phyloP scores from a whole-genome alignment of 192 early-diverging fungal genomes.

The Gigaspora rosea region DNA sequence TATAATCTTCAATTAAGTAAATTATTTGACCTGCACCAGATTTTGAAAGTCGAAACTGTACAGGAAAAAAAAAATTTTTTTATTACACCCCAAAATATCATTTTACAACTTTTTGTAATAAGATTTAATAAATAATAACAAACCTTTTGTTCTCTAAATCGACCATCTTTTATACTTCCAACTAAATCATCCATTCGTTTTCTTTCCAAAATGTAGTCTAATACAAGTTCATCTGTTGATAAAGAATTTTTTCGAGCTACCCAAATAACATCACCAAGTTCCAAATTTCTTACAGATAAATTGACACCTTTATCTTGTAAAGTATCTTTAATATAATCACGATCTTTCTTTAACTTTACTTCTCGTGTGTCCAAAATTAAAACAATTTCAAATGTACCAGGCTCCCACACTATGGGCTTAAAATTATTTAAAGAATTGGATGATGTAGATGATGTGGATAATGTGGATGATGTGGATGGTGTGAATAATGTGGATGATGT shows the following conservation, averaged over 20 bases:
- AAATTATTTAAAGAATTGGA: slow-evolving; percentile 15
- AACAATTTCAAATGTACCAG: slow-evolving; percentile 65
- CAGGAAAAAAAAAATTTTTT: not conserved
- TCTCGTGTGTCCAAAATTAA: slow-evolving; percentile 86
- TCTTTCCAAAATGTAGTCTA: slow-evolving; percentile 88
- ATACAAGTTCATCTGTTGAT: slow-evolving; percentile 61
- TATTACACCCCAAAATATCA: not conserved
- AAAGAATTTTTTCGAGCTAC: slow-evolving; percentile 59
- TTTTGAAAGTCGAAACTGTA: slow-evolving; percentile 65
- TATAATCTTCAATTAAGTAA: slow-evolving; percentile 87
- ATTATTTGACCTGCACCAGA: slow-evolving; percentile 75
- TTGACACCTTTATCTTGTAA: slow-evolving; percentile 61
- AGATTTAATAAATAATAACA: not conserved
- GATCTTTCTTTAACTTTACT: slow-evolving; percentile 64
- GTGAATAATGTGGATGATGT: not conserved
- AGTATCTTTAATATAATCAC: slow-evolving; percentile 70
- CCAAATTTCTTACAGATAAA: slow-evolving; percentile 62
- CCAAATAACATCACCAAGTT: slow-evolving; percentile 91
- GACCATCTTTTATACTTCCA: slow-evolving; percentile 88
- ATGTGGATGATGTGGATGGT: not conserved
- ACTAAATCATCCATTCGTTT: slow-evolving; percentile 95
- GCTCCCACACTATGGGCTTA: slow-evolving; percentile 32
- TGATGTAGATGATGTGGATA: not conserved
- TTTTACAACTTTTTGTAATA: not conserved
- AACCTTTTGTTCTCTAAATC: slow-evolving; percentile 93